Evolutionary conservation across 345 rosid genomes (phyloP).

Genomic region (Linum lewisii): DNA sequence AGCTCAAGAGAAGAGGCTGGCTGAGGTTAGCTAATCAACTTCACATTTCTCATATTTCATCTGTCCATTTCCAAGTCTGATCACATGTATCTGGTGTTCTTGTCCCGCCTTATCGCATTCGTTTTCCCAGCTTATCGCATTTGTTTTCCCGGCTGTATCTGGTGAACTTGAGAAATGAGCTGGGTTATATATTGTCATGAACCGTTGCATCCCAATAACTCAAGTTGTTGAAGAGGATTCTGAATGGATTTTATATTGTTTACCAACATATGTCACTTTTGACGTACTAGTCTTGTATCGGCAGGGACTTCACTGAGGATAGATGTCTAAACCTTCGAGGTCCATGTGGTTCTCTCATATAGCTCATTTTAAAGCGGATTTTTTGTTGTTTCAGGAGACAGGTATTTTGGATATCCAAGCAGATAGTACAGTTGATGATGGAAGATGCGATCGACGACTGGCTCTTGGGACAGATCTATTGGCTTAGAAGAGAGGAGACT

Average conservation of each 20-base stretch:
- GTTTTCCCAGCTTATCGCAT: background rate
- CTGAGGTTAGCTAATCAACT: constrained; percentile 50
- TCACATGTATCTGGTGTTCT: background rate
- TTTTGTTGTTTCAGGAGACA: constrained; percentile 60
- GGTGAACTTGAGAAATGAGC: too few relatives aligned
- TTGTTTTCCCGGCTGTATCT: too few relatives aligned
- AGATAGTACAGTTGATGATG: constrained; percentile 88
- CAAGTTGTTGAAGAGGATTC: too few relatives aligned
- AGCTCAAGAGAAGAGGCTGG: constrained; percentile 97
- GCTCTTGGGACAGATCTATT: constrained; percentile 75
- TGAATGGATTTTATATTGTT: too few relatives aligned
- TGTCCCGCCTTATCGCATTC: background rate
- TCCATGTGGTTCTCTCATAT: background rate
- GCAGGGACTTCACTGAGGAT: background rate
- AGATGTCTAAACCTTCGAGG: too few relatives aligned
- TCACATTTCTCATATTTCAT: background rate
- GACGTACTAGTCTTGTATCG: too few relatives aligned
- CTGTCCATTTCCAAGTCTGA: background rate
- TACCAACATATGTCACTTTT: too few relatives aligned
- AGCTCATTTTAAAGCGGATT: background rate
- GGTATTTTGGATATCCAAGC: constrained; percentile 97
- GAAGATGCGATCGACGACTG: constrained; percentile 98
- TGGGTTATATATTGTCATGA: too few relatives aligned
- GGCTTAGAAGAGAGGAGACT: constrained; percentile 78
- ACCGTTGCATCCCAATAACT: too few relatives aligned